Evolutionary conservation across 495 filamentous ascomycete genomes (phyloP).

Genomic region (Neurospora terricola): DNA sequence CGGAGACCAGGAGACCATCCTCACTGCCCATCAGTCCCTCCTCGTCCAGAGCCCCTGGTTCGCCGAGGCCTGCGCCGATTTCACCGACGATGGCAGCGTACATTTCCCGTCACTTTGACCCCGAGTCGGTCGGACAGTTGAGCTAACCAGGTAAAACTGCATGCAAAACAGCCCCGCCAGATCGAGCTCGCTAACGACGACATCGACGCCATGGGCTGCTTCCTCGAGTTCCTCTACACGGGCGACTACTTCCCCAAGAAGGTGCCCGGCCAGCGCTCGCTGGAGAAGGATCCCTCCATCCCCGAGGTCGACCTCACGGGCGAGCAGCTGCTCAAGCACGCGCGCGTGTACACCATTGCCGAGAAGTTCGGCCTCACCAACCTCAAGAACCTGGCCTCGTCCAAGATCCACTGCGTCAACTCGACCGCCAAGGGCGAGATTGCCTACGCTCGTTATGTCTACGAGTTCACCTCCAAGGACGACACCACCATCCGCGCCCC

Average conservation of each 20-base stretch:
- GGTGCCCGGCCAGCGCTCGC: constrained; percentile 39
- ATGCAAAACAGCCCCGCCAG: constrained; percentile 44
- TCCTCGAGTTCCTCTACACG: constrained; percentile 89
- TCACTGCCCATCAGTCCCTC: constrained; percentile 73
- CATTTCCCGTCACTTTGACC: constrained; percentile 4
- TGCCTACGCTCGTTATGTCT: constrained; percentile 82
- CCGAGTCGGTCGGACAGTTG: background rate
- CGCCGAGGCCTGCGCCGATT: constrained; percentile 47
- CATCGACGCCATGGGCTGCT: constrained; percentile 72
- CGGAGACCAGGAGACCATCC: constrained; percentile 46
- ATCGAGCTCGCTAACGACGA: constrained; percentile 63
- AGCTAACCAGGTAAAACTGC: too few species aligned
- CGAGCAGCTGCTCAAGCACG: constrained; percentile 72
- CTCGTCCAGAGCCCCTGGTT: constrained; percentile 68
- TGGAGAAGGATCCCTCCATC: constrained; percentile 48
- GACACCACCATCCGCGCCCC: constrained; percentile 70
- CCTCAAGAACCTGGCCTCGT: constrained; percentile 69
- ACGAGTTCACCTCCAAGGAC: constrained; percentile 57
- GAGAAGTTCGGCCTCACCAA: constrained; percentile 63
- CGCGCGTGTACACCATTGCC: constrained; percentile 78
- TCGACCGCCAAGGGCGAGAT: constrained; percentile 81
- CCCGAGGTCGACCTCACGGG: constrained; percentile 60
- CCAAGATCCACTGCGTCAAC: constrained; percentile 82
- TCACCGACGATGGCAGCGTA: constrained; percentile 42
- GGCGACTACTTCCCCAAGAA: constrained; percentile 77